Evolutionary conservation across 345 rosid genomes (phyloP), one percentile per base, ranked within the genome.

Genomic region (Psidium guajava): DNA sequence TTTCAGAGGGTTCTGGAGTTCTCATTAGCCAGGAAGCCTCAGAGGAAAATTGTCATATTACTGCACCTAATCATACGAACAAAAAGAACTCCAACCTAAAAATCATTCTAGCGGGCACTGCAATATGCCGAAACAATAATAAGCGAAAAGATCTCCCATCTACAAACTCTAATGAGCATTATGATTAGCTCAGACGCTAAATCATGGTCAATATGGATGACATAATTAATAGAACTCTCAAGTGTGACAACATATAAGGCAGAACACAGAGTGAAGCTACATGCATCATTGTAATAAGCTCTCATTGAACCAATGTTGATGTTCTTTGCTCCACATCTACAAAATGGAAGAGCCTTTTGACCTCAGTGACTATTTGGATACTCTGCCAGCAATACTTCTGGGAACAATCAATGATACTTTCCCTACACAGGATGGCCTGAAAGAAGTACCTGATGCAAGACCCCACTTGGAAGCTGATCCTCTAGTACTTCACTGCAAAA

Each of bases 401-500:
- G 80, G 42, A 36, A 18, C 47, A 69, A 69, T 69, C 24, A 8
- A 69, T 69, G 20, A 3, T 69, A 36, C 47, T 36, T 69, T 69
- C 18, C 9, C 25, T 69, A 69, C 47, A 84, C 56, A 69, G 47
- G 80, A 69, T 40, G 54, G 47, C 80, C 80, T 18, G 47, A 1
- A 36, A 55, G 21, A 88, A 89, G 84, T 87, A 95, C 98, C 96
- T 95, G 98, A 92, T 94, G 93, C 82, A 93, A 83, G 13, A 95
- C 94, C 86, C 93, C 84, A 36, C 81, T 51, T 2, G 98, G 98
- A 77, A 97, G 92, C 58, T 88, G 91, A 86, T 91, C 90, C 88
- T 88, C 91, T 86, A 95, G 88, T n/a, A 97, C 97, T 91, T 97
- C 95, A 89, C 98, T 97, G 90, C 91, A 88, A 22, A 86, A 58